phyloP scores from a whole-genome alignment of 345 rosid genomes.

The Gossypium bickii region DNA sequence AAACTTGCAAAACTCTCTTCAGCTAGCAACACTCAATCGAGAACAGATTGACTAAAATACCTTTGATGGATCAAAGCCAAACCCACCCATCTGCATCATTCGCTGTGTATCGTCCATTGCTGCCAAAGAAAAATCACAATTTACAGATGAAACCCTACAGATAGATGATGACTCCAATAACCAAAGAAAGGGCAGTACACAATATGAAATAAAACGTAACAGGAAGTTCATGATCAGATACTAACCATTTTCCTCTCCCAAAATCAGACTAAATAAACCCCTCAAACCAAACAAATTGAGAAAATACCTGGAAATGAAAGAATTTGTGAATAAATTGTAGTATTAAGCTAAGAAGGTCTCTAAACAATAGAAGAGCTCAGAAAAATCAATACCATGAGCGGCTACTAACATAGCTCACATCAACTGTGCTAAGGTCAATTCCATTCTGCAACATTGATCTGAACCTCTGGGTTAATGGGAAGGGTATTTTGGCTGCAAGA shows the following conservation, averaged over 20 bases:
- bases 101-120: conserved; percentile 86
- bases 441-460: conserved; percentile 99
- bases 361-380: background rate
- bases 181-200: background rate
- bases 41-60: conserved; percentile 32
- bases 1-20: background rate
- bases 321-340: conserved; percentile 3
- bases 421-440: conserved; percentile 96
- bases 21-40: conserved; percentile 8
- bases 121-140: conserved; percentile 31
- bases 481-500: conserved; percentile 85
- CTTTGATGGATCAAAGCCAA: conserved; percentile 85
- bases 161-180: background rate
- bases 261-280: conserved; percentile 92
- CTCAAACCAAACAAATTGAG: conserved; percentile 95
- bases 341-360: conserved; percentile 17
- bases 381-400: conserved; percentile 74
- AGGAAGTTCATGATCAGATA: conserved; percentile 6
- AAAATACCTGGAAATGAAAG: conserved; percentile 61
- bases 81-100: conserved; percentile 99
- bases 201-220: conserved; percentile 6
- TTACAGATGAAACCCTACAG: background rate
- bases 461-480: conserved; percentile 96
- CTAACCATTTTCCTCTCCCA: conserved; percentile 98
- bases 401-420: conserved; percentile 98